These are phyloP conservation scores for Clavispora fructus DNA, from an alignment of 805 yeast species.

Conservation along the genomic window DNA sequence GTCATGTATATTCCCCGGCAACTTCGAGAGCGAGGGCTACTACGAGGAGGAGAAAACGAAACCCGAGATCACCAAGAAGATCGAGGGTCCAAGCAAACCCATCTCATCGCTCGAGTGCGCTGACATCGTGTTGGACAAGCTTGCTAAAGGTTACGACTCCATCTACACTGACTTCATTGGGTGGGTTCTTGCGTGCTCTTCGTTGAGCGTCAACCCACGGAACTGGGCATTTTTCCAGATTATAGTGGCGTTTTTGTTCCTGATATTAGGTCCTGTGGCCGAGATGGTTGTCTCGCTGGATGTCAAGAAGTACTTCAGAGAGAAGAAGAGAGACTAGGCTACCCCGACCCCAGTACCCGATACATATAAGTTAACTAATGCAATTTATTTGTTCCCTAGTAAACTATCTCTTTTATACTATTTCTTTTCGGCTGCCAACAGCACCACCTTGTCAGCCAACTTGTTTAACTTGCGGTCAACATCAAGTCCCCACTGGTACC, in stretches of 20 bases:
- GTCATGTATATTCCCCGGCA: conserved; percentile 80
- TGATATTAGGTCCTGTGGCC: conserved; percentile 50
- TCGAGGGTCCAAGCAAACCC: conserved; percentile 82
- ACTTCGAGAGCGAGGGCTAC: conserved; percentile 84
- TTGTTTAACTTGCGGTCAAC: conserved; percentile 28
- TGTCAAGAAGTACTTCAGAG: conserved; percentile 44
- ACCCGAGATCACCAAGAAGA: conserved; percentile 72
- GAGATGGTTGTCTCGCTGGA: conserved; percentile 47
- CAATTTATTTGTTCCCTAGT: background rate
- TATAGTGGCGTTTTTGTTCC: conserved; percentile 29
- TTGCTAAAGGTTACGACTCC: conserved; percentile 64
- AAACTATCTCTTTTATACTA: background rate
- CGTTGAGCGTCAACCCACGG: conserved; percentile 68
- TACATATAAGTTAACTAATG: background rate
- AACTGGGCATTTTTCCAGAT: conserved; percentile 46
- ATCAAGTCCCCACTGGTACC: conserved; percentile 38
- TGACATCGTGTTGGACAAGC: conserved; percentile 46
- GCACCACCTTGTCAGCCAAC: conserved; percentile 23
- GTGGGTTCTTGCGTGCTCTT: conserved; percentile 66
- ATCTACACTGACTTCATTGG: conserved; percentile 82
- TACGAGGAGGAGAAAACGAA: conserved; percentile 76
- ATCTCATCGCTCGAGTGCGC: conserved; percentile 67
- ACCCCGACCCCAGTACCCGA: background rate
- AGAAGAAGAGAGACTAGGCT: conserved; percentile 8
- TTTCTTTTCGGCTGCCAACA: conserved; percentile 7